Conservation (phyloP, 2,329 filamentous ascomycete species). For the Byssochlamys sp. region DNA sequence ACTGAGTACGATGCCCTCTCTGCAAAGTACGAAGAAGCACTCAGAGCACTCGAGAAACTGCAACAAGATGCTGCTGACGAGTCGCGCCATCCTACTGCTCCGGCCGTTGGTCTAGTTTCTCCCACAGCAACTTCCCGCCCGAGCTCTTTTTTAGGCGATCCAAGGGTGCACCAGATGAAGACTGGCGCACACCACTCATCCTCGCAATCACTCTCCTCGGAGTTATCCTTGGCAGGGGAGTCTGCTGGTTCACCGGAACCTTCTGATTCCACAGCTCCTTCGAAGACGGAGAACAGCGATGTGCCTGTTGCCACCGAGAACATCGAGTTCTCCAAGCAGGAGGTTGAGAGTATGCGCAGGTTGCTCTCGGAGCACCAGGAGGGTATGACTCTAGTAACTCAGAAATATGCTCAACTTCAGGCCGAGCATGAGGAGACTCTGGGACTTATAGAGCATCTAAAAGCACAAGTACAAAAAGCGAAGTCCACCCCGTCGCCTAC, state of each 20-base stretch:
- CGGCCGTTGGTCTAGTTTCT: conserved; percentile 34
- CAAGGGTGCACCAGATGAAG: conserved; percentile 61
- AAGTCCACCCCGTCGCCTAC: conserved; percentile 52
- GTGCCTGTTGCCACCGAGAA: conserved; percentile 17
- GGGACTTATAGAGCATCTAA: conserved; percentile 81
- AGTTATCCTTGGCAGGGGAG: conserved; percentile 78
- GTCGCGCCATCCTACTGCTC: conserved; percentile 53
- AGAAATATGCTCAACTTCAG: conserved; percentile 75
- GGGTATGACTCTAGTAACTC: conserved; percentile 60
- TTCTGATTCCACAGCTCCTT: conserved; percentile 47
- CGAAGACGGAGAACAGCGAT: conserved; percentile 16
- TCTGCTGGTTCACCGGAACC: conserved; percentile 57
- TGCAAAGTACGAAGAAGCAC: conserved; percentile 80
- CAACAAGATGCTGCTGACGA: conserved; percentile 73
- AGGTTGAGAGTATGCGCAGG: conserved; percentile 61
- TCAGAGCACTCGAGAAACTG: conserved; percentile 71
- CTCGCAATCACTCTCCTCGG: conserved; percentile 85
- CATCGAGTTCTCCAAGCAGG: conserved; percentile 45
- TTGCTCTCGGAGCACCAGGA: conserved; percentile 68
- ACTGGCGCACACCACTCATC: conserved; percentile 61
- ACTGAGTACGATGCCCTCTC: conserved; percentile 73
- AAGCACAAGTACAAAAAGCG: conserved; percentile 73
- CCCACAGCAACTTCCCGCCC: conserved; percentile 45
- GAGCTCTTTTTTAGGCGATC: conserved; percentile 75
- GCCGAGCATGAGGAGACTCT: conserved; percentile 71